A percentile compares a stretch with the other conserved stretches of the same genome.
Evolutionary conservation across 768 basidiomycete genomes (phyloP).

Genomic region (Chiua virens): DNA sequence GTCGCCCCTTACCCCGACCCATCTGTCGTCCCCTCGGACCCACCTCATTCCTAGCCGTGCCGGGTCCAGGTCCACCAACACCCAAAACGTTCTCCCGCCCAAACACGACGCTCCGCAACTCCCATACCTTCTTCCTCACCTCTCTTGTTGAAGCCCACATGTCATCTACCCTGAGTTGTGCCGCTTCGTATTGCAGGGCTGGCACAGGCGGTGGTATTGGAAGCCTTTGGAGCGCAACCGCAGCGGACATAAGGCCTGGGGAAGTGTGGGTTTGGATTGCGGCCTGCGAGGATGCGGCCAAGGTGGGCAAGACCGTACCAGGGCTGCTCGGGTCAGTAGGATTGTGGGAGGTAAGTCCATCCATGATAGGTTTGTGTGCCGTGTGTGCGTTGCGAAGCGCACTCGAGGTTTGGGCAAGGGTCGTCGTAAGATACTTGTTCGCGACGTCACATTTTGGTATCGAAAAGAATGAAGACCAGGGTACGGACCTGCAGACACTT

Average conservation of each 20-base stretch:
- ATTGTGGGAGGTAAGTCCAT: constrained; percentile 38
- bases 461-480: constrained; percentile 3
- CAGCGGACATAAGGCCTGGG: constrained; percentile 25
- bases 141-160: constrained; percentile 67
- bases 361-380: constrained; percentile 47
- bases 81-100: constrained; percentile 52
- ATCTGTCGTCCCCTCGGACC: constrained; percentile 29
- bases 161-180: constrained; percentile 63
- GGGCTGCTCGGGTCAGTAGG: background rate
- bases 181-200: constrained; percentile 67
- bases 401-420: constrained; percentile 55
- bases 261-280: constrained; percentile 2
- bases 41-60: constrained; percentile 59
- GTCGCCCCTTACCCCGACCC: constrained; percentile 54
- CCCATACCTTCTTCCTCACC: constrained; percentile 62
- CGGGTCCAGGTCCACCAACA: constrained; percentile 25
- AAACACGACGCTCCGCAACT: constrained; percentile 66
- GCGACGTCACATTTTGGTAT: constrained; percentile 6
- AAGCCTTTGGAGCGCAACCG: constrained; percentile 35
- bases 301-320: background rate
- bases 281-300: background rate
- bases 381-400: constrained; percentile 60
- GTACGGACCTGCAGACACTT: constrained; percentile 52
- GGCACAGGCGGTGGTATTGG: constrained; percentile 27
- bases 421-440: constrained; percentile 47